A percentile compares a stretch with the other conserved stretches of the same genome.
phyloP scores from a whole-genome alignment of 129 eudicot species.

The Erigeron canadensis region DNA sequence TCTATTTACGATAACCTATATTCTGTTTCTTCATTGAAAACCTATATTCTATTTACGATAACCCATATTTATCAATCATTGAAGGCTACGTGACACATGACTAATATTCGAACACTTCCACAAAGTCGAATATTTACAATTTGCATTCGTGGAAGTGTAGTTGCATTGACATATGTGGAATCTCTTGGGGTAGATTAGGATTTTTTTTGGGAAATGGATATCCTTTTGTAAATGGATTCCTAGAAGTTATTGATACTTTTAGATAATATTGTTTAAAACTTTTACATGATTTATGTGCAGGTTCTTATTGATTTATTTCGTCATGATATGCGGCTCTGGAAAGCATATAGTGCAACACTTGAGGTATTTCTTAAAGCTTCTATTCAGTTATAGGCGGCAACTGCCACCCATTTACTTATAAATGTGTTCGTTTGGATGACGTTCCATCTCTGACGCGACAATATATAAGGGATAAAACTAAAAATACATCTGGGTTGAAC shows the following conservation, averaged over 20 bases:
- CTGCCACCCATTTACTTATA: not conserved
- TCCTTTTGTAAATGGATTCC: not conserved
- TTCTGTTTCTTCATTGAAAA: slow-evolving; percentile 5
- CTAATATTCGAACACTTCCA: slow-evolving; percentile 11
- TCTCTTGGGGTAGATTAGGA: too few relatives aligned
- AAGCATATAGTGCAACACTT: slow-evolving; percentile 71
- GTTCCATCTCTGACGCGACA: slow-evolving; percentile 1
- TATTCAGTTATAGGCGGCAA: not conserved
- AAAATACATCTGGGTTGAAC: not conserved
- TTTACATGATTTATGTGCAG: slow-evolving; percentile 32
- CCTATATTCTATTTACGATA: not conserved
- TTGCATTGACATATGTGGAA: too few relatives aligned
- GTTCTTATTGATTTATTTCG: slow-evolving; percentile 89
- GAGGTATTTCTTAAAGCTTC: slow-evolving; percentile 52
- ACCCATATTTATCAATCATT: not conserved
- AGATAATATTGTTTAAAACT: slow-evolving; percentile 7
- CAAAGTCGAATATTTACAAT: not conserved
- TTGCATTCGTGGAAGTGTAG: too few relatives aligned
- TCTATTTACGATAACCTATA: not conserved
- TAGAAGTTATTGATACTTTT: not conserved
- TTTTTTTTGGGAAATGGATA: not conserved
- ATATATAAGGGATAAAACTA: not conserved
- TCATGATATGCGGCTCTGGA: slow-evolving; percentile 86
- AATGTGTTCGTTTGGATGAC: not conserved
- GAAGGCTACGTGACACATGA: not conserved